Conservation (phyloP, 306 rosid genomes). For the Pachyrhizus erosus region DNA sequence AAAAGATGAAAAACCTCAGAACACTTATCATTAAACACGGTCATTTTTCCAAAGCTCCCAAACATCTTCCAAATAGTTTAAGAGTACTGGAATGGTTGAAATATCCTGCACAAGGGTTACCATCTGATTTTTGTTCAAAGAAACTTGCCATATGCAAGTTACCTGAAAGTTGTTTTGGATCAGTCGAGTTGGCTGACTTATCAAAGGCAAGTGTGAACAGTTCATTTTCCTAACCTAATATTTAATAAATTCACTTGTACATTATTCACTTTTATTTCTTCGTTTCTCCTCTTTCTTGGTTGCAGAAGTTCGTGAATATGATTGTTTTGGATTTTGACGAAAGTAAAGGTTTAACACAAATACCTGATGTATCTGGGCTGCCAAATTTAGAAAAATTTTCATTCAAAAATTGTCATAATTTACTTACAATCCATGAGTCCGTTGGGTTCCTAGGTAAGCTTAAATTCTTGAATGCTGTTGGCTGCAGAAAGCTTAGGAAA, state of each 20-base stretch:
- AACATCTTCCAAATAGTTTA: too few species aligned
- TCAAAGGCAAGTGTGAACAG: background rate
- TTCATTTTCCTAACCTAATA: background rate
- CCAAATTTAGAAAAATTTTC: background rate
- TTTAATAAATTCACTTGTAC: background rate
- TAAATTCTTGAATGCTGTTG: background rate
- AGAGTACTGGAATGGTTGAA: constrained; percentile 3
- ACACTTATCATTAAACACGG: background rate
- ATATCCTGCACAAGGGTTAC: background rate
- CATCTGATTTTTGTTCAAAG: background rate
- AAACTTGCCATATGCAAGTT: constrained; percentile 8
- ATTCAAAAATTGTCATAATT: background rate
- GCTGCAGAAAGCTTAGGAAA: background rate
- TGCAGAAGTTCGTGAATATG: background rate
- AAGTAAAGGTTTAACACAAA: background rate
- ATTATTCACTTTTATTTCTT: background rate
- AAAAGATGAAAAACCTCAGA: background rate
- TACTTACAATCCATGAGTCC: background rate
- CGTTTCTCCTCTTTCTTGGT: background rate
- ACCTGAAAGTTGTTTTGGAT: background rate
- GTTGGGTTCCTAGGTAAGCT: background rate
- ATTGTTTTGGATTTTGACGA: background rate
- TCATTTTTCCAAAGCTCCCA: too few species aligned
- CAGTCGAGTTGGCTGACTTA: background rate
- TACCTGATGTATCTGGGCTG: background rate